Percentiles rank a stretch among this genome's conserved stretches.
phyloP scores from a whole-genome alignment of 768 basidiomycete species.

The Tubosaeta sp. region DNA sequence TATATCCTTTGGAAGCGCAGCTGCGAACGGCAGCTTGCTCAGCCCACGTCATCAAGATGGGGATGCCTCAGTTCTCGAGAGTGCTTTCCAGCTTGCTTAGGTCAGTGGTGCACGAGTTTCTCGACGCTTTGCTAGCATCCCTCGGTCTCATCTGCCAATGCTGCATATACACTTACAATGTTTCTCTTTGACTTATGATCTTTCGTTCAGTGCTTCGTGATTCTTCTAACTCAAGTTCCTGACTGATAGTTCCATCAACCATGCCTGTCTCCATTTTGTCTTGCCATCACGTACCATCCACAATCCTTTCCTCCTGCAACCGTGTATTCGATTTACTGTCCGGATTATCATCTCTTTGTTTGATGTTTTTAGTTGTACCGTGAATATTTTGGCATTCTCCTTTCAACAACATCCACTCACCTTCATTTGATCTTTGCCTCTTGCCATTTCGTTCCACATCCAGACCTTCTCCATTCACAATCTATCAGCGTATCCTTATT shows the following conservation, averaged over 20 bases:
- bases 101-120: slow-evolving; percentile 1
- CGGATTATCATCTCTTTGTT: slow-evolving; percentile 8
- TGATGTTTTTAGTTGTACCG: slow-evolving; percentile 1
- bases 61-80: slow-evolving; percentile 47
- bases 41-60: slow-evolving; percentile 32
- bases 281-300: background rate
- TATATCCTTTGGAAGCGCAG: slow-evolving; percentile 63
- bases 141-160: slow-evolving; percentile 7
- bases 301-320: slow-evolving; percentile 1
- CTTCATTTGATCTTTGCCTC: background rate
- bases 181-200: background rate
- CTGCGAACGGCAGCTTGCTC: slow-evolving; percentile 26
- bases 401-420: slow-evolving; percentile 1
- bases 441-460: background rate
- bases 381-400: background rate
- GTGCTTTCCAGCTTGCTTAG: slow-evolving; percentile 67
- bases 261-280: background rate
- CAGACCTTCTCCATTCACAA: background rate
- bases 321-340: background rate
- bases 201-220: background rate
- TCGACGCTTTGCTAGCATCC: slow-evolving; percentile 1
- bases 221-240: background rate
- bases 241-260: background rate
- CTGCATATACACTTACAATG: background rate
- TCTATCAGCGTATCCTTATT: background rate